A percentile compares a stretch with the other conserved stretches of the same genome.
Evolutionary conservation across 805 yeast species (phyloP).

Genomic region (Limtongia smithiae): DNA sequence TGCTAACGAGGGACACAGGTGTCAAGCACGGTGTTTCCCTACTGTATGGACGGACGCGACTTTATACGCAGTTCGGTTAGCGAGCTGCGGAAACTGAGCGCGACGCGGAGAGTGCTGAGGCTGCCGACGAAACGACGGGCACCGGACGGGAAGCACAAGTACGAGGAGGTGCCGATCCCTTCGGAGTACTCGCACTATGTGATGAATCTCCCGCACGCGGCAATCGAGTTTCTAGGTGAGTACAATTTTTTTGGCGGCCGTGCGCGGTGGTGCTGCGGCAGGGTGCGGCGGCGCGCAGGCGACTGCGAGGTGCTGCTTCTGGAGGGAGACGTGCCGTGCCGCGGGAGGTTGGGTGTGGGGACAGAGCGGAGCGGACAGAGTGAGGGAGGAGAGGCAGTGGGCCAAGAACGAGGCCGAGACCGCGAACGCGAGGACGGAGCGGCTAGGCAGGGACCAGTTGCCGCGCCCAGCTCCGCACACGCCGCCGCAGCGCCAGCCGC

Average conservation of each 20-base stretch:
- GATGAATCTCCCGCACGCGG: slow-evolving; percentile 95
- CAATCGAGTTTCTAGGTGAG: slow-evolving; percentile 58
- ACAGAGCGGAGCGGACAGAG: no score
- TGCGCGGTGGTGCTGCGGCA: not conserved
- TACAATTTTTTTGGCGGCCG: not conserved
- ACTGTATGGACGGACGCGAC: slow-evolving; percentile 76
- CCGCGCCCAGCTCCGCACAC: no score
- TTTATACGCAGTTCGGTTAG: slow-evolving; percentile 50
- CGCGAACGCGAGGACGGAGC: no score
- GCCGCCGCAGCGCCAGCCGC: no score
- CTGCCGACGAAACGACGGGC: slow-evolving; percentile 7
- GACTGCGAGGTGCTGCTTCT: no score
- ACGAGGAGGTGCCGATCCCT: slow-evolving; percentile 42
- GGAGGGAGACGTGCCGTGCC: no score
- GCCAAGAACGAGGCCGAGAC: no score
- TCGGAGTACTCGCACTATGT: slow-evolving; percentile 65
- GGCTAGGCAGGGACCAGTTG: no score
- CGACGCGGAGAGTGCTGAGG: slow-evolving; percentile 1
- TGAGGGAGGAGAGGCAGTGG: no score
- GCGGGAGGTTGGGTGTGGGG: no score
- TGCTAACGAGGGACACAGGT: slow-evolving; percentile 7
- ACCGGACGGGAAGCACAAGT: not conserved
- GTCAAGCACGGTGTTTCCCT: slow-evolving; percentile 52
- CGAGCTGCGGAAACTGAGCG: slow-evolving; percentile 15
- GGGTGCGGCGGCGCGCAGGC: not conserved